Evolutionary conservation across 331 rosid species (phyloP), one percentile per base, ranked within the genome.

Genomic region (Rosa hybrid): DNA sequence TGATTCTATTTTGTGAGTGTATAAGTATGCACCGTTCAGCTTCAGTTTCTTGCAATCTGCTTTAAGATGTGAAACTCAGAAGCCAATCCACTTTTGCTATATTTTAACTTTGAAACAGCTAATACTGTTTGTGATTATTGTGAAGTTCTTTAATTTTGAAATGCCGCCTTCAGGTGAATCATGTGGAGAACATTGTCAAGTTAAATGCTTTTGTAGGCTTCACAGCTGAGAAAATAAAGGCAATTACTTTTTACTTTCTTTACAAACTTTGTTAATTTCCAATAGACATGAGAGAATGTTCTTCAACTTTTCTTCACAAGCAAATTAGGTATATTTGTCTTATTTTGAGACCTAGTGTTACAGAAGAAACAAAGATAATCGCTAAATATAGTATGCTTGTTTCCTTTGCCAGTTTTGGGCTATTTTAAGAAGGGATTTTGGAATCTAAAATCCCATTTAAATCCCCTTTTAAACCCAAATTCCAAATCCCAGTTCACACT

Each of bases 291-390:
- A 50, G 34, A 41, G 74, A 21, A 67, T 77, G 53, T 67, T 67
- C 65, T 67, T 77, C 25, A 1, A 11, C 41, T 38, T 77, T 65
- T 38, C 81, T 77, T 77, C 74, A 12, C 51, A n/a, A 30, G 16
- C 42, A 77, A 13, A 38, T 77, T 48, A 65, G 74, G 74, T 71
- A 65, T 77, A 34, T 65, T 65, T 77, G 38, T 34, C 81, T 50
- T 18, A 21, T 50, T 38, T 49, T 49, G 65, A 77, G 34, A 34
- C 74, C 7, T 12, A 44, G 21, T 34, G 34, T 67, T 49, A 13
- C 67, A 34, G 65, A 8, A 67, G 56, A 25, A 62, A 62, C 60
- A 46, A 48, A 62, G 38, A 25, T 76, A 6, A 49, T 72, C 62
- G 27, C 60, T 27, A 30, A 72, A 25, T 49, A 46, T 16, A 23